Evolutionary conservation across 306 rosid species (phyloP).

Genomic region (Vigna angularis): DNA sequence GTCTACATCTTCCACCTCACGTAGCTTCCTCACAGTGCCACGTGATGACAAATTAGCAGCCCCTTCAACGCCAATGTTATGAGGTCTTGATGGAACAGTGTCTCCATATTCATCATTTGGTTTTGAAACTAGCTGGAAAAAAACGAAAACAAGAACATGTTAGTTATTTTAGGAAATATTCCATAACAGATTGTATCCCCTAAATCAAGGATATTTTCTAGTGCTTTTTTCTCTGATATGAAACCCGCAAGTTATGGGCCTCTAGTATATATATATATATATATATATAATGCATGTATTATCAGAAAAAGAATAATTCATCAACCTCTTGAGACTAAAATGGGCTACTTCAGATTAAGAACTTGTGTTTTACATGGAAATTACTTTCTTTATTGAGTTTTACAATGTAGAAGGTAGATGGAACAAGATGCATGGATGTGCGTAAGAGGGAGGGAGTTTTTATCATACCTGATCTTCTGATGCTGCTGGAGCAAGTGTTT

Average conservation of each 20-base stretch:
- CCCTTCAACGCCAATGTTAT: constrained; percentile 53
- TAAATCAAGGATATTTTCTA: background rate
- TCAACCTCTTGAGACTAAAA: background rate
- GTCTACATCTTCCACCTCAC: constrained; percentile 52
- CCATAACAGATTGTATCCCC: background rate
- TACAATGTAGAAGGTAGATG: constrained; percentile 28
- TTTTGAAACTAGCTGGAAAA: constrained; percentile 41
- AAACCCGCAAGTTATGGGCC: constrained; percentile 8
- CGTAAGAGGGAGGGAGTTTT: constrained; percentile 4
- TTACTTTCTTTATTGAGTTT: constrained; percentile 13
- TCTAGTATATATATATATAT: no score
- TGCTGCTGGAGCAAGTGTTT: constrained; percentile 62
- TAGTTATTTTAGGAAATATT: constrained; percentile 20
- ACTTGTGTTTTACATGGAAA: constrained; percentile 29
- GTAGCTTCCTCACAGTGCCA: constrained; percentile 59
- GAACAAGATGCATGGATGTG: background rate
- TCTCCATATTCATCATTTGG: constrained; percentile 83
- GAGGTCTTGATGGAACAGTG: constrained; percentile 82
- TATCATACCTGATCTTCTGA: constrained; percentile 67
- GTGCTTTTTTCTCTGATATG: background rate
- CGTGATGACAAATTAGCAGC: constrained; percentile 55
- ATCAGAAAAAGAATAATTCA: background rate
- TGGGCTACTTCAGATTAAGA: constrained; percentile 58
- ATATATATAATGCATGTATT: background rate
- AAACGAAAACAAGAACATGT: background rate